Evolutionary conservation across 306 rosid species (phyloP).

Genomic region (Phaseolus lunatus): DNA sequence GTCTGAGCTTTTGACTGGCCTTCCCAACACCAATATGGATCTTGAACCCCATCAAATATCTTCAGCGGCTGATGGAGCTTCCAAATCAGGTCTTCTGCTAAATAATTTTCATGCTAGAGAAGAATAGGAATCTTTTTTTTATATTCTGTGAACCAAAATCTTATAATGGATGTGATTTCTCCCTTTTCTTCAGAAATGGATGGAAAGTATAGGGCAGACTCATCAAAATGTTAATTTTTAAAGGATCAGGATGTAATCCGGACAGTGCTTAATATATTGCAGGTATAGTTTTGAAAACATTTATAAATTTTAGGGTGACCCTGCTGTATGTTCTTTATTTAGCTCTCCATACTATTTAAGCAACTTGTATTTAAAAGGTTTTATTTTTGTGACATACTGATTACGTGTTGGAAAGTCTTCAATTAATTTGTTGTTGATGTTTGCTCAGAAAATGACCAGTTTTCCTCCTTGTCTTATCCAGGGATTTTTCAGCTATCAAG

Average conservation of each 20-base stretch:
- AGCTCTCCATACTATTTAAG: neutral
- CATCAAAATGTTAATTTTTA: constrained; percentile 79
- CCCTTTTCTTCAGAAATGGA: constrained; percentile 76
- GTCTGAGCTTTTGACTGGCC: constrained; percentile 90
- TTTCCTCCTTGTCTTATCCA: neutral
- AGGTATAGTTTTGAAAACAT: constrained; percentile 56
- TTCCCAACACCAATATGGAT: constrained; percentile 84
- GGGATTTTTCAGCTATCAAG: too few relatives aligned
- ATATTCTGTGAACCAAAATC: neutral
- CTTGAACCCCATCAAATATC: constrained; percentile 94
- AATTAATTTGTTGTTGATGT: neutral
- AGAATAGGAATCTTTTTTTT: neutral
- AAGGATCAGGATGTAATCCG: constrained; percentile 93
- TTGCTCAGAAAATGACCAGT: neutral
- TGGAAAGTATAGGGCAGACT: constrained; percentile 91
- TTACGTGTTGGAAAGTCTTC: neutral
- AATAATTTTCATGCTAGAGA: neutral
- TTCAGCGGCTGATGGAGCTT: constrained; percentile 88
- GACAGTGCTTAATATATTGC: constrained; percentile 92
- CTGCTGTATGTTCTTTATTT: constrained; percentile 20
- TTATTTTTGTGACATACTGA: too few relatives aligned
- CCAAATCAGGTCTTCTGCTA: constrained; percentile 84
- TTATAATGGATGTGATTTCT: constrained; percentile 1
- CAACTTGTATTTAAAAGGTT: too few relatives aligned
- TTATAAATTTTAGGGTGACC: neutral